Percentiles rank a stretch among this genome's conserved stretches.
These are phyloP conservation scores for Seiridium unicorne DNA, from an alignment of 2,329 filamentous ascomycete genomes.

Conservation along the genomic window DNA sequence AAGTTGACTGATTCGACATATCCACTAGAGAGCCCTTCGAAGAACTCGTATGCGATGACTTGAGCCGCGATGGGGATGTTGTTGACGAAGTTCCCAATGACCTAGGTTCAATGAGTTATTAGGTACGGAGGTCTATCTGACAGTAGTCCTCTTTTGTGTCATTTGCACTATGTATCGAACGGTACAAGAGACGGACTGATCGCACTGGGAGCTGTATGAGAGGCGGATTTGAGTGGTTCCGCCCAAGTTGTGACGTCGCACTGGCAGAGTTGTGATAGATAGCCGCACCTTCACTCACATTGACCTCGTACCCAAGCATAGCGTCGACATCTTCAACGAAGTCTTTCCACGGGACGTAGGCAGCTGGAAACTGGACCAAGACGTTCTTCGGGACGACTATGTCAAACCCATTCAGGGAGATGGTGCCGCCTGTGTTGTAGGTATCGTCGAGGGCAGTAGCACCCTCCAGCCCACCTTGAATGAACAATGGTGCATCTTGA, in stretches of 20 bases:
- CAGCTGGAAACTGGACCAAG: constrained; percentile 16
- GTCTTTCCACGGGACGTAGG: constrained; percentile 16
- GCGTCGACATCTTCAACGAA: constrained; percentile 28
- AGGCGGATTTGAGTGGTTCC: no score
- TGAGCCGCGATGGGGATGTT: constrained; percentile 34
- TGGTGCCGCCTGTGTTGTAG: constrained; percentile 27
- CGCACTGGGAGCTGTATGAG: background rate
- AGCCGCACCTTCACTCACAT: constrained; percentile 20
- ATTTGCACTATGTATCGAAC: no score
- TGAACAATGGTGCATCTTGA: constrained; percentile 27
- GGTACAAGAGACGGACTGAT: background rate
- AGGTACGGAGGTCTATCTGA: constrained; percentile 26
- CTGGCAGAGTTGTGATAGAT: background rate
- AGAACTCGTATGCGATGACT: constrained; percentile 33
- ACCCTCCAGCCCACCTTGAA: constrained; percentile 31
- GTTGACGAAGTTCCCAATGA: constrained; percentile 38
- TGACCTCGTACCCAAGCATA: constrained; percentile 33
- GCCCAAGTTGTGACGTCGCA: background rate
- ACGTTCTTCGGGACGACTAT: constrained; percentile 17
- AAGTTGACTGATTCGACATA: constrained; percentile 31
- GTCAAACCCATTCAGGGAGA: constrained; percentile 14
- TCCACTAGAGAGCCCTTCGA: constrained; percentile 32
- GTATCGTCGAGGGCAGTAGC: constrained; percentile 29
- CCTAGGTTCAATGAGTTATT: constrained; percentile 25
- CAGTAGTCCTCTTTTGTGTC: no score